These are phyloP conservation scores for Arachis stenosperma DNA, from an alignment of 306 rosid species.

Conservation along the genomic window DNA sequence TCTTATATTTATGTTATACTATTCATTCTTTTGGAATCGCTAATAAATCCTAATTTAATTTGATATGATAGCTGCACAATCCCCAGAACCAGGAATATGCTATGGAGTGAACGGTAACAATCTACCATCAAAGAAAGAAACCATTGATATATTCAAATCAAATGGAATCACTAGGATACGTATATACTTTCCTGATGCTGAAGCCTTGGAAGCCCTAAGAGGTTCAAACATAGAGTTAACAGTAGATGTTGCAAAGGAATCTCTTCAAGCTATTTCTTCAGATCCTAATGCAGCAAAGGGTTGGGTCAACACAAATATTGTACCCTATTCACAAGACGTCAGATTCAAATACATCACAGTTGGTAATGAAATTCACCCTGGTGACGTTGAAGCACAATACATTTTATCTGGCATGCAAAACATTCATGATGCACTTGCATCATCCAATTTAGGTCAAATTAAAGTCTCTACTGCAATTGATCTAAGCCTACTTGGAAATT, in stretches of 20 bases:
- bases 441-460: conserved; percentile 49
- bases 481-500: conserved; percentile 16
- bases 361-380: conserved; percentile 54
- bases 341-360: conserved; percentile 50
- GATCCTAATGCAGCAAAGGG: conserved; percentile 38
- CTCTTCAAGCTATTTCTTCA: conserved; percentile 35
- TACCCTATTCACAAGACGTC: conserved; percentile 43
- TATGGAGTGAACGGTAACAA: conserved; percentile 44
- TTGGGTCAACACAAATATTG: conserved; percentile 48
- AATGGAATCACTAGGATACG: conserved; percentile 46
- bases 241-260: conserved; percentile 39
- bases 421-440: conserved; percentile 44
- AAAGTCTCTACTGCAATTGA: conserved; percentile 67
- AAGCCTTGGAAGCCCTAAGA: conserved; percentile 50
- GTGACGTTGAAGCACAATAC: conserved; percentile 17
- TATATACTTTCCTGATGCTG: conserved; percentile 45
- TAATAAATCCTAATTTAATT: background rate
- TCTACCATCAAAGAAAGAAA: conserved; percentile 50
- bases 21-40: background rate
- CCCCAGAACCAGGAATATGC: conserved; percentile 49
- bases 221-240: conserved; percentile 59
- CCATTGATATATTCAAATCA: conserved; percentile 39
- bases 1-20: too few relatives aligned
- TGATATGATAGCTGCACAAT: conserved; percentile 44
- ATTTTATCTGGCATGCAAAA: conserved; percentile 45